Base-by-base conservation (phyloP, 2,329 filamentous ascomycete genomes). In the Tolypocladium sp. region DNA sequence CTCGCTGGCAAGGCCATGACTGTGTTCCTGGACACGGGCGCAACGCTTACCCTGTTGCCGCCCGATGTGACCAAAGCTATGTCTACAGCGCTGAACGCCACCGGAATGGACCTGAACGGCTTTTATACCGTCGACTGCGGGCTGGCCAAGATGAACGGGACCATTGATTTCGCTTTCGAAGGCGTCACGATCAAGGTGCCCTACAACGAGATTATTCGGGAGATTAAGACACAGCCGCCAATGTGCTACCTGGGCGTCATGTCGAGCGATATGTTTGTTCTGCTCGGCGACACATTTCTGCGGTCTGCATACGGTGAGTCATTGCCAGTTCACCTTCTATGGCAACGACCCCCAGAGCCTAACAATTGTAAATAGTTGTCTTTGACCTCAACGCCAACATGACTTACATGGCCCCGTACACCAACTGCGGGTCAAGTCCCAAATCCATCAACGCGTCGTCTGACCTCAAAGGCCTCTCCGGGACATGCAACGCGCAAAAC, bases 11-110 rank as follows among this genome's bases (percentile, higher is more conserved):
- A 73, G 52, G 65, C 64, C 20, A 73, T 79, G 64, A 77, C 83
- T 15, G 86, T 88, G 13, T 84, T 91, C 57, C 79, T 91, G 51
- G 88, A 91, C 72, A 88, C 84, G 33, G 88, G 88, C 8, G 86
- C 85, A 30, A 89, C 85, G 17, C 76, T 90, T 66, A 87, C 83
- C 56, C 82, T 90, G 58, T 76, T 91, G 2, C 88, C 88, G 1
- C 73, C 81, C 58, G 68, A 70, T 25, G 72, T 90, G 38, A 81
- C 81, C 49, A 66, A 72, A n/a, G 63, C 66, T 49, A 78, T 86
- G 38, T 79, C 79, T 25, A 66, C 70, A 27, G 78, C 81, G 63
- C 79, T 85, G 58, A 79, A 78, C 13, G 75, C 76, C 3, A 59
- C 68, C 0, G 65, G 66, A 1, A 64, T 72, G 55, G 75, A 76